Percentiles rank a stretch among this genome's conserved stretches.
These are phyloP conservation scores for Talaromyces trachyspermus DNA, from an alignment of 495 filamentous ascomycete genomes.

Conservation along the genomic window DNA sequence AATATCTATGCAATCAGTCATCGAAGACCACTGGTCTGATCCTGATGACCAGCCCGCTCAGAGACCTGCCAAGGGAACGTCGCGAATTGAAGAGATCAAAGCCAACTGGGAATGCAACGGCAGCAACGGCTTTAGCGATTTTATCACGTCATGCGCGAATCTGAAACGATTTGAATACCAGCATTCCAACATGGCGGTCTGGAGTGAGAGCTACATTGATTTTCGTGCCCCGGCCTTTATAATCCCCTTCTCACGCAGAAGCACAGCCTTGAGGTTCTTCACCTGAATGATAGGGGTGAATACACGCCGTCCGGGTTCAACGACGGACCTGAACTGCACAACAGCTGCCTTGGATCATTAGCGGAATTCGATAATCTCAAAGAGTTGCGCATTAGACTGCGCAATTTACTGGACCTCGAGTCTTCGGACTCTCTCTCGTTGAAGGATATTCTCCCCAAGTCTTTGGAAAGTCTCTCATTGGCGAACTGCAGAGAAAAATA, in stretches of 20 bases:
- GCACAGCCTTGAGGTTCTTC: conserved; percentile 12
- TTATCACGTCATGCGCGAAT: conserved; percentile 10
- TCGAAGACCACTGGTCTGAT: neutral
- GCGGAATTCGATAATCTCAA: conserved; percentile 10
- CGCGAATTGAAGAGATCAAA: neutral
- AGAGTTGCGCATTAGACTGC: conserved; percentile 11
- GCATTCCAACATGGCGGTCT: conserved; percentile 10
- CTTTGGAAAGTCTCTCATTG: neutral
- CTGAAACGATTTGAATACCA: conserved; percentile 14
- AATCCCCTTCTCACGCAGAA: conserved; percentile 10
- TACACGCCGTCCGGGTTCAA: neutral
- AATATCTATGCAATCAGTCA: neutral
- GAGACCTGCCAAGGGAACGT: neutral
- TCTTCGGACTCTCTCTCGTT: neutral
- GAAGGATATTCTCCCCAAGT: neutral
- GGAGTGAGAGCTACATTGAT: neutral
- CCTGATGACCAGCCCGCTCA: neutral
- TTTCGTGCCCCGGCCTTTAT: conserved; percentile 12
- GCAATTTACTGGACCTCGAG: conserved; percentile 6
- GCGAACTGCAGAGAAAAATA: neutral
- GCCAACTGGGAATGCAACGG: conserved; percentile 5
- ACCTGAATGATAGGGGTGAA: conserved; percentile 10
- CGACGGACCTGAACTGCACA: neutral
- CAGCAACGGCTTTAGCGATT: conserved; percentile 9
- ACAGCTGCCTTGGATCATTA: conserved; percentile 10